Conservation (phyloP, 495 filamentous ascomycete species). For the Lophium mytilinum region DNA sequence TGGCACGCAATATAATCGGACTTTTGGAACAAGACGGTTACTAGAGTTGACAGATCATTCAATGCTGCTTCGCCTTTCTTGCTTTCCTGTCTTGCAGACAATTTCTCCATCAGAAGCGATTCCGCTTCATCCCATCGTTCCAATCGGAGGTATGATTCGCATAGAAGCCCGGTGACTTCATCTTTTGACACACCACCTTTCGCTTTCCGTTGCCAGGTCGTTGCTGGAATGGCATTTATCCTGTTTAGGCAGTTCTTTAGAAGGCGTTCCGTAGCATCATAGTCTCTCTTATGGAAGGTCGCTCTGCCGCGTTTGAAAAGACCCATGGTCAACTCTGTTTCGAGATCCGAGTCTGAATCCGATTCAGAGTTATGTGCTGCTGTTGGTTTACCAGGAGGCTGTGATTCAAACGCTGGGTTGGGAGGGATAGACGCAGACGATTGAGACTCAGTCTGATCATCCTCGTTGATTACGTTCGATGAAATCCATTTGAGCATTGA, state of each 20-base stretch:
- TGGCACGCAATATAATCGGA: constrained; percentile 4
- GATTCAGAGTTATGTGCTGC: background rate
- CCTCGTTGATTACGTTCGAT: constrained; percentile 5
- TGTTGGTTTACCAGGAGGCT: background rate
- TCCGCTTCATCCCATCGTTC: constrained; percentile 4
- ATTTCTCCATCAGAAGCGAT: constrained; percentile 1
- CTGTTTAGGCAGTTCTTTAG: constrained; percentile 4
- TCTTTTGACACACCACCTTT: no score
- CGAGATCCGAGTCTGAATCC: constrained; percentile 13
- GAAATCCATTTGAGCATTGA: constrained; percentile 9
- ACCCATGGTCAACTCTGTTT: constrained; percentile 3
- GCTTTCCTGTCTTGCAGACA: background rate
- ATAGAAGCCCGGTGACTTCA: background rate
- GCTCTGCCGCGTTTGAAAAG: constrained; percentile 1
- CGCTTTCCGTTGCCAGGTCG: background rate
- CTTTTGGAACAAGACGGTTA: background rate
- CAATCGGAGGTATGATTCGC: background rate
- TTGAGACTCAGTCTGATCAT: background rate
- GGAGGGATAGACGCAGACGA: background rate
- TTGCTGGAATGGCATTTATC: background rate
- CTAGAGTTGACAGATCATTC: background rate
- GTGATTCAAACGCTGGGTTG: background rate
- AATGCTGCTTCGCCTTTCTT: background rate
- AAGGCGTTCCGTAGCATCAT: background rate
- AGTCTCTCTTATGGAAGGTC: background rate